Base-by-base conservation (phyloP, 2,329 filamentous ascomycete genomes). In the Cladorrhinum sp. region DNA sequence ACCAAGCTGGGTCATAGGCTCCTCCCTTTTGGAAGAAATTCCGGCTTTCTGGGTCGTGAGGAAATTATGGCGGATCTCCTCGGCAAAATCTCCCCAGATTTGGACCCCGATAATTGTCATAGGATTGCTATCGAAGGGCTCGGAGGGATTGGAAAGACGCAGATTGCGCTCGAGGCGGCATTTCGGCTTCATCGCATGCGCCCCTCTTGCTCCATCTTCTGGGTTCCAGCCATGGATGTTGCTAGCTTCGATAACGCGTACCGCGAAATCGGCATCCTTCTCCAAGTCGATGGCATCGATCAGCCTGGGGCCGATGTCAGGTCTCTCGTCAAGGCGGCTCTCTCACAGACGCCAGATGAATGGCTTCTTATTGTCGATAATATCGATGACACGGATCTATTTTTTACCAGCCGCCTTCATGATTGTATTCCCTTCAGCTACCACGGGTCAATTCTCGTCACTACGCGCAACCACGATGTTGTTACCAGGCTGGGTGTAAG, bases 281-380 rank as follows among this genome's bases (percentile, higher is more conserved):
- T 1, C 36, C 66, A 1, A 71, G 12, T 36, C 9, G 12, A 36
- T 9, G 33, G 70, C 4, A 68, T 72, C 3, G 65, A 75, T 3
- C 63, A 77, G n/a, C 63, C 70, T 1, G 69, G 73, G 3, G 69
- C 67, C 0, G 73, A 80, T 58, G 57, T 76, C 1, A 76, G 72
- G 46, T 23, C 33, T 8, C 68, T 77, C 1, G 73, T 80, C 3
- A 75, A 75, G 39, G 49, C 42, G 3, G 65, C 64, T 10, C 62
- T 80, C 65, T 69, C n/a, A 60, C 36, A n/a, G 61, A 51, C 3
- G 8, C 33, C 4, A 1, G 68, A 71, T 1, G 61, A 62, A 1
- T 80, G 76, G 78, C 67, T 81, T 1, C 59, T 80, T 46, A 67
- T 81, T 42, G 55, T 80, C n/a, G 77, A 81, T 58, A 80, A 79